Evolutionary conservation across 345 rosid species (phyloP).

Genomic region (Nasturtium officinale): DNA sequence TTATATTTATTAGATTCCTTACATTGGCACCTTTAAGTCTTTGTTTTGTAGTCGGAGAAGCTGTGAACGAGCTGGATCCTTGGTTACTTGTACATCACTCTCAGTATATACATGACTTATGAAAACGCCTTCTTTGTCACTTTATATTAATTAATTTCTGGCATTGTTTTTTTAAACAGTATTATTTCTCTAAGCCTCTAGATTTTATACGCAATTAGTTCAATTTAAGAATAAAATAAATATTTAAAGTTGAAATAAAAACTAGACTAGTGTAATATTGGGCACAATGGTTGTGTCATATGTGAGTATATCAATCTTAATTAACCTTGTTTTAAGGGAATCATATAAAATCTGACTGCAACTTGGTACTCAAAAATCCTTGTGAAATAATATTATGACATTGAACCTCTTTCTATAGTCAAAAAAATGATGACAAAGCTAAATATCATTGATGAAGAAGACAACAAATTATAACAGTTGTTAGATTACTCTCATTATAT

Average conservation of each 20-base stretch:
- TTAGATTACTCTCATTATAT: neutral
- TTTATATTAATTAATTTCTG: too few relatives aligned
- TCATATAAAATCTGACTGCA: neutral
- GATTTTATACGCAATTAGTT: too few relatives aligned
- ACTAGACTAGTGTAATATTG: neutral
- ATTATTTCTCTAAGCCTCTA: too few relatives aligned
- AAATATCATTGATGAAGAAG: neutral
- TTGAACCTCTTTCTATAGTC: neutral
- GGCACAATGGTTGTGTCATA: neutral
- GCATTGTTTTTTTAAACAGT: too few relatives aligned
- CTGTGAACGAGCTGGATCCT: conserved; percentile 29
- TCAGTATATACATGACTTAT: neutral
- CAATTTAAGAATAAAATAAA: too few relatives aligned
- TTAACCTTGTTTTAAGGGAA: neutral
- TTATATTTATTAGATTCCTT: neutral
- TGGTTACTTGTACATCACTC: conserved; percentile 27
- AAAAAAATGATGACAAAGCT: neutral
- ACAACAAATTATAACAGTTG: neutral
- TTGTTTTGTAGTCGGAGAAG: conserved; percentile 27
- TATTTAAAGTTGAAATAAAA: too few relatives aligned
- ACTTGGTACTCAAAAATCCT: neutral
- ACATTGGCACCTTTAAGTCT: conserved; percentile 19
- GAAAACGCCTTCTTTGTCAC: neutral
- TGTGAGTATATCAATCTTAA: neutral
- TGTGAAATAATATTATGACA: conserved; percentile 1